Conservation (phyloP, 176 grass and related monocot species). For the Oryza meridionalis region DNA sequence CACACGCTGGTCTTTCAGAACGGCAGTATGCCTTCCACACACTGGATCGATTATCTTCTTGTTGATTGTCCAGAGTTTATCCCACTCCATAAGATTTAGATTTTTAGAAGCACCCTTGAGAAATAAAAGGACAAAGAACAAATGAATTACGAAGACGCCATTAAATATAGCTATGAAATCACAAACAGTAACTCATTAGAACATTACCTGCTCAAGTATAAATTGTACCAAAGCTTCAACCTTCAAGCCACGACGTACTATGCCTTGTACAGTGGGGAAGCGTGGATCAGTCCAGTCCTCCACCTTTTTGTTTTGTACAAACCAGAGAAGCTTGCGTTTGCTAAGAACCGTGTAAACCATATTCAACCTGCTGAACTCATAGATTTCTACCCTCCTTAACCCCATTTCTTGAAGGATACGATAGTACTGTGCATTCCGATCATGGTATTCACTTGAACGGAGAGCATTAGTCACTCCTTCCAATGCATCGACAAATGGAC, state of each 20-base stretch:
- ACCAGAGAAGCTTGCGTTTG: conserved; percentile 89
- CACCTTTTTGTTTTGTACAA: conserved; percentile 86
- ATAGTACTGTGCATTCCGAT: conserved; percentile 80
- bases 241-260: conserved; percentile 85
- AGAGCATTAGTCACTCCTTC: conserved; percentile 91
- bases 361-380: conserved; percentile 88
- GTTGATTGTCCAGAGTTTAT: conserved; percentile 97
- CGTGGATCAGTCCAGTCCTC: conserved; percentile 91
- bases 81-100: conserved; percentile 97
- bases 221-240: conserved; percentile 90
- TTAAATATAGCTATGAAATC: not conserved
- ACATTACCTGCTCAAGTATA: conserved; percentile 82
- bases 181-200: conserved; percentile 23
- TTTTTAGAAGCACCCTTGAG: conserved; percentile 89
- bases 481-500: conserved; percentile 83
- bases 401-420: conserved; percentile 87
- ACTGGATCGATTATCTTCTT: conserved; percentile 91
- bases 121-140: conserved; percentile 31
- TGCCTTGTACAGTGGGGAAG: conserved; percentile 92
- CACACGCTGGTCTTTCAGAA: conserved; percentile 61
- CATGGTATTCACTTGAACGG: conserved; percentile 94
- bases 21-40: conserved; percentile 80
- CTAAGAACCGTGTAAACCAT: conserved; percentile 94
- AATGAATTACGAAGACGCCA: conserved; percentile 18
- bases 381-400: conserved; percentile 70